Evolutionary conservation across 495 filamentous ascomycete genomes (phyloP).

Genomic region (Achaetomiella virescens): DNA sequence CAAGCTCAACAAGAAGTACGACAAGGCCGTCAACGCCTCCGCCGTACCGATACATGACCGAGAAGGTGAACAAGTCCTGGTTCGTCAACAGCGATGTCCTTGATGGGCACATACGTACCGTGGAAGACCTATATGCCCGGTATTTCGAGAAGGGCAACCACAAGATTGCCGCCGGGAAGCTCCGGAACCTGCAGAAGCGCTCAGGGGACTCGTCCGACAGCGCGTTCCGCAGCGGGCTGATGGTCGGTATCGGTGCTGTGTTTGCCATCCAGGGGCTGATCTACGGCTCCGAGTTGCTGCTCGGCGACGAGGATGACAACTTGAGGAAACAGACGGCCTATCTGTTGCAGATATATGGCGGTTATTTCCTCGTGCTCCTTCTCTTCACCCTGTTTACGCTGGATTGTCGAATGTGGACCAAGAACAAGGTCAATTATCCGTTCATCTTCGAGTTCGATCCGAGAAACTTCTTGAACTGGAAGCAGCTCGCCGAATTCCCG

Average conservation of each 20-base stretch:
- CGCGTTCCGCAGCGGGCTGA: constrained; percentile 74
- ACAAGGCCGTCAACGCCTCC: constrained; percentile 80
- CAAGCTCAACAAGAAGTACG: constrained; percentile 98
- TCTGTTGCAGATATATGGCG: constrained; percentile 76
- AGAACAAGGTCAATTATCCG: constrained; percentile 82
- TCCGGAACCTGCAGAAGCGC: constrained; percentile 61
- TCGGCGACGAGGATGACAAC: constrained; percentile 40
- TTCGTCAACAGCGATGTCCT: constrained; percentile 81
- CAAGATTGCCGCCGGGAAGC: constrained; percentile 81
- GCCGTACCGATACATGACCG: constrained; percentile 76
- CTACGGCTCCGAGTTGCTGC: constrained; percentile 51
- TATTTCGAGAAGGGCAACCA: constrained; percentile 89
- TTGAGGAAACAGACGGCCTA: constrained; percentile 58
- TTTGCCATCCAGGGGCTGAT: constrained; percentile 71
- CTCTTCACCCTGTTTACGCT: constrained; percentile 71
- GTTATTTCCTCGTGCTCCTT: constrained; percentile 71
- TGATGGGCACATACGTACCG: constrained; percentile 66
- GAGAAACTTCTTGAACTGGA: constrained; percentile 79
- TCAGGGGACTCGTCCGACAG: constrained; percentile 63
- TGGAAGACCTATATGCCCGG: constrained; percentile 86
- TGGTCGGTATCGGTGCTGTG: constrained; percentile 65
- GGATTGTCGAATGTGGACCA: constrained; percentile 74
- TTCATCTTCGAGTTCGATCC: constrained; percentile 97
- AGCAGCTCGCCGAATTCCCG: constrained; percentile 79
- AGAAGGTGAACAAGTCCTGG: constrained; percentile 83